Conservation (phyloP, 2,329 filamentous ascomycete genomes). For the Purpureocillium lavendulum region DNA sequence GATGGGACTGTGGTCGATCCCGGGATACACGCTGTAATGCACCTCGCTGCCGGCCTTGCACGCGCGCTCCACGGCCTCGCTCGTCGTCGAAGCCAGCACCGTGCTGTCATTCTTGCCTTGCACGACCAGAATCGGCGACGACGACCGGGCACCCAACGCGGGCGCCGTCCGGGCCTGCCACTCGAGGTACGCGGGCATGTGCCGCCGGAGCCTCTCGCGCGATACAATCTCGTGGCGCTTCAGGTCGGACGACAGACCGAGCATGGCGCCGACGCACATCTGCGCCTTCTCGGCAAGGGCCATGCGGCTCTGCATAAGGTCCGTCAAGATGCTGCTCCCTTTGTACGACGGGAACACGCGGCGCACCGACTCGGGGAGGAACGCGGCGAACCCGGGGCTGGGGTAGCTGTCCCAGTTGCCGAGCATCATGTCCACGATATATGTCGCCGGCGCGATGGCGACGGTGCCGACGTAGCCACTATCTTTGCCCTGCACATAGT, state of each 20-base stretch:
- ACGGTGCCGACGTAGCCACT: slow-evolving; percentile 6
- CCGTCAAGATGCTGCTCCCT: not conserved
- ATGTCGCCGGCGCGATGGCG: slow-evolving; percentile 7
- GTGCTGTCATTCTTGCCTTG: slow-evolving; percentile 6
- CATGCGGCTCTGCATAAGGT: slow-evolving; percentile 1
- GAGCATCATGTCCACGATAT: slow-evolving; percentile 7
- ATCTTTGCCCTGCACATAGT: slow-evolving; percentile 1
- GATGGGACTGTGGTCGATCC: slow-evolving; percentile 4
- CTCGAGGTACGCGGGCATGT: not conserved
- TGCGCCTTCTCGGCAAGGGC: slow-evolving; percentile 3
- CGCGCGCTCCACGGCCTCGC: slow-evolving; percentile 1
- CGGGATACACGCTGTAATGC: slow-evolving; percentile 5
- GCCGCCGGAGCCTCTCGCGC: not conserved
- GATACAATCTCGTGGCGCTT: not conserved
- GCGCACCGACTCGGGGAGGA: slow-evolving; percentile 1
- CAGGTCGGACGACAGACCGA: slow-evolving; percentile 2
- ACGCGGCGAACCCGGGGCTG: slow-evolving; percentile 2
- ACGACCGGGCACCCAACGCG: slow-evolving; percentile 3
- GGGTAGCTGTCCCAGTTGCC: not conserved
- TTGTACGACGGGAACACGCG: slow-evolving; percentile 1
- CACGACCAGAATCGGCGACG: slow-evolving; percentile 8
- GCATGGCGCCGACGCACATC: slow-evolving; percentile 6
- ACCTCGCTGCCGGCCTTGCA: slow-evolving; percentile 6
- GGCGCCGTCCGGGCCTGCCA: slow-evolving; percentile 5
- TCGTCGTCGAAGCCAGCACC: slow-evolving; percentile 3